Percentiles rank a stretch among this genome's conserved stretches.
phyloP scores from a whole-genome alignment of 148 eudicot species.

The Salicornia ramosissima region DNA sequence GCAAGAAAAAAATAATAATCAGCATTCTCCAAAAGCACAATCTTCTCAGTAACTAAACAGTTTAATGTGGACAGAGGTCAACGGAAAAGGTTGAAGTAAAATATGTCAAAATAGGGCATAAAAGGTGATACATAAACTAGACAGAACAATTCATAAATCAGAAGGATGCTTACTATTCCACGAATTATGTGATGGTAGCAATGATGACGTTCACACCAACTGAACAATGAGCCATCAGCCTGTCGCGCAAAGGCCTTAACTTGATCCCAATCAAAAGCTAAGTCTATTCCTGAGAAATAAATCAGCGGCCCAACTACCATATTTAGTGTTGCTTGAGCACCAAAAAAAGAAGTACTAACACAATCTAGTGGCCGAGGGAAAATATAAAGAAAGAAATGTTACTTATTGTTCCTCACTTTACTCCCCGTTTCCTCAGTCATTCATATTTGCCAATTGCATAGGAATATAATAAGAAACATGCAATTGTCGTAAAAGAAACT shows the following conservation, averaged over 20 bases:
- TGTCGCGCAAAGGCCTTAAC: slow-evolving; percentile 72
- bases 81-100: not conserved
- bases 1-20: not conserved
- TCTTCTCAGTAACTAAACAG: not conserved
- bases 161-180: slow-evolving; percentile 58
- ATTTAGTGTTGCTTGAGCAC: not conserved
- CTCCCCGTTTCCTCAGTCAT: not conserved
- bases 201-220: slow-evolving; percentile 85
- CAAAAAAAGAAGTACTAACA: not conserved
- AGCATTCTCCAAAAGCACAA: not conserved
- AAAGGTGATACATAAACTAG: not conserved
- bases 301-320: slow-evolving; percentile 5
- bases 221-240: slow-evolving; percentile 87
- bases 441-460: not conserved
- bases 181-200: slow-evolving; percentile 66
- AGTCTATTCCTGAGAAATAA: slow-evolving; percentile 66
- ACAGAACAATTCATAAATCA: not conserved
- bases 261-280: slow-evolving; percentile 78
- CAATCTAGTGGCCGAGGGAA: not conserved
- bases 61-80: not conserved
- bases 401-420: not conserved
- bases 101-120: not conserved
- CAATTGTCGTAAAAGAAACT: not conserved
- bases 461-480: not conserved
- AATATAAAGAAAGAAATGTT: not conserved